phyloP scores from a whole-genome alignment of 169 alveolate genomes.

The Blepharisma undulans region DNA sequence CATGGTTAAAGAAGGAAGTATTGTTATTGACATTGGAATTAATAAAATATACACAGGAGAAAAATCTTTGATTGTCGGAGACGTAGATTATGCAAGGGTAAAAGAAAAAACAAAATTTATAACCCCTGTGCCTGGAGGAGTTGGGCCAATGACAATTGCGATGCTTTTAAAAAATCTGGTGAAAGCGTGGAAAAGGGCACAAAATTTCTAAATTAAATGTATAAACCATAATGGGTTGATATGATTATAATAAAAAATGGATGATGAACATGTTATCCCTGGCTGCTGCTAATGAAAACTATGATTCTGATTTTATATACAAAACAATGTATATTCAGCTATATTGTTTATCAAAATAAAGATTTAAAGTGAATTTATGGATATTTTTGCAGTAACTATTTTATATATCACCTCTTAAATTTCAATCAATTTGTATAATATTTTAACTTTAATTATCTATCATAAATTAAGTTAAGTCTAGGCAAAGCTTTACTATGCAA shows the following conservation, averaged over 20 bases:
- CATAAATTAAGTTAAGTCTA: not conserved
- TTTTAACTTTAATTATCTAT: too few relatives aligned
- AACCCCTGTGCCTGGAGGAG: slow-evolving; percentile 90
- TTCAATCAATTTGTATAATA: too few relatives aligned
- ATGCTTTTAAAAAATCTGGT: slow-evolving; percentile 73
- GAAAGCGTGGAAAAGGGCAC: slow-evolving; percentile 51
- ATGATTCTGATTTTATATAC: not conserved
- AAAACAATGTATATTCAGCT: not conserved
- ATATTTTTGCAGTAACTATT: too few relatives aligned
- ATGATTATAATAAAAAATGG: not conserved
- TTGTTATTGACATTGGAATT: slow-evolving; percentile 87
- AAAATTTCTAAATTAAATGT: not conserved
- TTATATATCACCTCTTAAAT: not conserved
- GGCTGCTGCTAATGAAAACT: not conserved
- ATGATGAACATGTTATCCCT: not conserved
- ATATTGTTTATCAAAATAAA: too few relatives aligned
- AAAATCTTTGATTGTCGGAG: slow-evolving; percentile 67
- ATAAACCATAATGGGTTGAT: not conserved
- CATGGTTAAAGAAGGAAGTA: slow-evolving; percentile 74
- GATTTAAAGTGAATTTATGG: not conserved
- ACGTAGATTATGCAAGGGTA: slow-evolving; percentile 68
- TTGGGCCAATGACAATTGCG: slow-evolving; percentile 85
- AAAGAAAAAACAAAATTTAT: slow-evolving; percentile 57
- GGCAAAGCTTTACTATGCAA: not conserved
- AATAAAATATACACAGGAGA: slow-evolving; percentile 38